Evolutionary conservation across 163 green algal species (phyloP).

Genomic region (Scenedesmus sp.): DNA sequence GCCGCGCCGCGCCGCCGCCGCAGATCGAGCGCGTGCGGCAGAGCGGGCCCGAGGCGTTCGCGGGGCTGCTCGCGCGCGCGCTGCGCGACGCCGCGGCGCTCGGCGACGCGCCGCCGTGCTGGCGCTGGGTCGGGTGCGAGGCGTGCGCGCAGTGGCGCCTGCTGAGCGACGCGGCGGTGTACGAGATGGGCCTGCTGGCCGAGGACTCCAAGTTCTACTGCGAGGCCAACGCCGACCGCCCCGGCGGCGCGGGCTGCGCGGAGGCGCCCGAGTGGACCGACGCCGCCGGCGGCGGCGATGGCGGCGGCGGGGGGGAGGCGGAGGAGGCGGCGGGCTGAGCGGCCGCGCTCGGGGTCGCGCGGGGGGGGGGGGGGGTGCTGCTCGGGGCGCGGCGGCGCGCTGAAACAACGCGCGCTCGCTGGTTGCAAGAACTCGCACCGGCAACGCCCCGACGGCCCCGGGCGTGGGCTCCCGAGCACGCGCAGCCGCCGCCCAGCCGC

Average conservation of each 20-base stretch:
- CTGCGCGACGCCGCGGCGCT: not conserved
- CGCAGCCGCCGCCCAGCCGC: too few relatives aligned
- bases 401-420: too few relatives aligned
- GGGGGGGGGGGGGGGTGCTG: too few relatives aligned
- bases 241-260: conserved; percentile 1
- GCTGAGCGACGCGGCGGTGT: not conserved
- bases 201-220: conserved; percentile 18
- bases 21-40: conserved; percentile 31
- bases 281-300: too few relatives aligned
- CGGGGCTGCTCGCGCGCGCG: not conserved
- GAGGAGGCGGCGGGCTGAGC: too few relatives aligned
- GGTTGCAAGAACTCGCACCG: too few relatives aligned
- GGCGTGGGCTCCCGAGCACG: too few relatives aligned
- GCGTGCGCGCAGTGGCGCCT: conserved; percentile 33
- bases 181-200: not conserved
- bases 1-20: not conserved
- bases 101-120: conserved; percentile 1
- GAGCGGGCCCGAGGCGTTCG: conserved; percentile 9
- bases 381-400: too few relatives aligned
- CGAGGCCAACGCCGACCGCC: conserved; percentile 23
- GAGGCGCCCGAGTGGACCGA: conserved; percentile 31
- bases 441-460: too few relatives aligned
- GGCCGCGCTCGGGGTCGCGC: too few relatives aligned
- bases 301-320: too few relatives aligned
- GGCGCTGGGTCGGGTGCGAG: conserved; percentile 41